Evolutionary conservation across 139 green algal species (phyloP).

Genomic region (Asterochloris erici): DNA sequence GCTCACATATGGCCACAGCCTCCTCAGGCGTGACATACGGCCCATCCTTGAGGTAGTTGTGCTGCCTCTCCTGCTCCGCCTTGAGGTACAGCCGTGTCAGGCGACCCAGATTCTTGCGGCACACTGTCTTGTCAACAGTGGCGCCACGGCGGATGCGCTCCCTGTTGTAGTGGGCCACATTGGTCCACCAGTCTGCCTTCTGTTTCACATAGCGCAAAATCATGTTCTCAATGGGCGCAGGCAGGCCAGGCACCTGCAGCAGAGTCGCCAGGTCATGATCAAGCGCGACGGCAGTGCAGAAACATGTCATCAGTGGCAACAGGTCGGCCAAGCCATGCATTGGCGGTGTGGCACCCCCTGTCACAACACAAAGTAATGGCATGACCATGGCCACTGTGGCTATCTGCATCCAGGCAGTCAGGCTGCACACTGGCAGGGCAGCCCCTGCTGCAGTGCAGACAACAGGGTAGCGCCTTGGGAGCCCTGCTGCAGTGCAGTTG

Average conservation of each 20-base stretch:
- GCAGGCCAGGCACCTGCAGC: constrained; percentile 83
- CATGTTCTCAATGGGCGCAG: constrained; percentile 98
- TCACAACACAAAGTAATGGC: not conserved
- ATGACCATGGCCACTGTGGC: too few species aligned
- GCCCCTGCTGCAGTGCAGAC: too few species aligned
- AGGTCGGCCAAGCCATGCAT: not conserved
- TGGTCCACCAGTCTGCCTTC: constrained; percentile 99
- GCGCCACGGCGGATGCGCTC: constrained; percentile 97
- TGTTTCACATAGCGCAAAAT: constrained; percentile 99
- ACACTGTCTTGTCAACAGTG: constrained; percentile 99
- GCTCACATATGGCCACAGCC: constrained; percentile 86
- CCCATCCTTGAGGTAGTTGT: constrained; percentile 97
- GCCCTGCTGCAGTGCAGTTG: too few species aligned
- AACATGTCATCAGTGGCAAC: not conserved
- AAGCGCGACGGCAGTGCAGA: not conserved
- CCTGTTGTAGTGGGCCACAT: constrained; percentile 99
- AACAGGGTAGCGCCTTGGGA: too few species aligned
- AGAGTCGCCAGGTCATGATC: not conserved
- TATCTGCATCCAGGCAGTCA: too few species aligned
- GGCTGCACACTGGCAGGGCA: too few species aligned
- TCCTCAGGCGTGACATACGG: constrained; percentile 92
- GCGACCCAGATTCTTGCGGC: constrained; percentile 98
- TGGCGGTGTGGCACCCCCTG: not conserved
- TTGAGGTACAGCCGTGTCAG: constrained; percentile 98
- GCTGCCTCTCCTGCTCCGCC: constrained; percentile 97